Percentiles rank a stretch among this genome's conserved stretches.
Conservation (phyloP, 805 yeast genomes). For the Teunomyces gatunensis region DNA sequence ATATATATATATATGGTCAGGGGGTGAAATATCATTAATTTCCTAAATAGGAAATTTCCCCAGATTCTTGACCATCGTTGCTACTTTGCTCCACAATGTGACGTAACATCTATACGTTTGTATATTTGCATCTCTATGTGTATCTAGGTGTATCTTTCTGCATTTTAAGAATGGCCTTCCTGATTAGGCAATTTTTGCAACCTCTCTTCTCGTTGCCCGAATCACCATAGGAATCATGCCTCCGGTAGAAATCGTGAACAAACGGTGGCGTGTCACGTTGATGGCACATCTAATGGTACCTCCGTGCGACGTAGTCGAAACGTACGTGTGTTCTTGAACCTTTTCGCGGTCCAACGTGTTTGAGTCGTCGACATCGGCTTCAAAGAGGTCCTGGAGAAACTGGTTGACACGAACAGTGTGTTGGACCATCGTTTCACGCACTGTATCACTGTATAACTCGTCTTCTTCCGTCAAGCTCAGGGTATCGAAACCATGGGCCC, state of each 20-base stretch:
- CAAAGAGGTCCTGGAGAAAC: slow-evolving; percentile 39
- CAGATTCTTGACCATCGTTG: background rate
- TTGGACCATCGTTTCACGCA: slow-evolving; percentile 49
- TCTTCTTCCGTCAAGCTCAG: slow-evolving; percentile 52
- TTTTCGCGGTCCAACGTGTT: slow-evolving; percentile 19
- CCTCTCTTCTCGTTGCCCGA: slow-evolving; percentile 33
- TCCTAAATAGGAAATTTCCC: background rate
- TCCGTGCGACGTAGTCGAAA: slow-evolving; percentile 58
- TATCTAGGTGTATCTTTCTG: no score
- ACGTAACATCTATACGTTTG: no score
- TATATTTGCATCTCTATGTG: no score
- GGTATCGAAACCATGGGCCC: slow-evolving; percentile 44
- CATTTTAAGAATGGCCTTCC: background rate
- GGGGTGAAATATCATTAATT: background rate
- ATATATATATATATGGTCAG: background rate
- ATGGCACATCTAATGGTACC: slow-evolving; percentile 56
- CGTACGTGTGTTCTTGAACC: slow-evolving; percentile 19
- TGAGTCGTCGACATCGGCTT: slow-evolving; percentile 16
- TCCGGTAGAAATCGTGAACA: slow-evolving; percentile 60
- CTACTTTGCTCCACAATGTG: no score
- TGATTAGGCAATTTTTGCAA: background rate
- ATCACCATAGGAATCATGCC: slow-evolving; percentile 63
- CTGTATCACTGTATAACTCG: slow-evolving; percentile 39
- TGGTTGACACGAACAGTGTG: slow-evolving; percentile 48
- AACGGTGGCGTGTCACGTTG: slow-evolving; percentile 52